Evolutionary conservation across 2,329 filamentous ascomycete species (phyloP), one percentile per base, ranked within the genome.

Genomic region (Mariannaea sp.): DNA sequence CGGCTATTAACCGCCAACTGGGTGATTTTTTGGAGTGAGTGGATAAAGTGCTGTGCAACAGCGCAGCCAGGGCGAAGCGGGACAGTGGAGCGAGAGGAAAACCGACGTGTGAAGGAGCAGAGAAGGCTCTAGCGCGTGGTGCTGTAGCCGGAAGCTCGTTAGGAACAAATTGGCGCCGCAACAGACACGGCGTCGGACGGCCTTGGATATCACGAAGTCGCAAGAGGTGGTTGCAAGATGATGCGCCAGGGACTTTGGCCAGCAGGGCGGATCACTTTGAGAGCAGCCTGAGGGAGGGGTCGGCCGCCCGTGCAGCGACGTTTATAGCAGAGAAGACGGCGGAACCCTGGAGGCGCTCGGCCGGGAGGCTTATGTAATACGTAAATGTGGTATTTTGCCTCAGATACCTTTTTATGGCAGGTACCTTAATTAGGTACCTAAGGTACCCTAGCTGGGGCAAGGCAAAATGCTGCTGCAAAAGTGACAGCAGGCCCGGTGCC

Each of bases 1-100:
- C 33, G 49, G 19, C 24, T 49, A n/a, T n/a, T n/a, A 50, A 35
- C 16, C n/a, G 50, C 51, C 33, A 32, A 47, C 47, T 51, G 20
- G 30, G 29, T 20, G 46, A 46, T 40, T 40, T 10, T 47, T 46
- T 29, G 17, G 29, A 38, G 52, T 39, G 42, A 47, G 46, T 47
- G 41, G 45, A 39, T 49, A 49, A 44, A 27, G n/a, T n/a, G n/a
- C n/a, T 54, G 42, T 54, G 51, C 50, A 53, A n/a, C n/a, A n/a
- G n/a, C n/a, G n/a, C 32, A 30, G 20, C 22, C 33, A 49, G 20
- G 40, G 27, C 39, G 32, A 30, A 29, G 45, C 39, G 26, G 39
- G 29, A 39, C 36, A 35, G 29, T 35, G 38, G 32, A 47, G 9
- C 36, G 13, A 40, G 29, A n/a, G n/a, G n/a, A n/a, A n/a, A n/a